Percentiles rank a stretch among this genome's conserved stretches.
These are phyloP conservation scores for Kondoa malvinella DNA, from an alignment of 768 basidiomycete genomes.

Conservation along the genomic window DNA sequence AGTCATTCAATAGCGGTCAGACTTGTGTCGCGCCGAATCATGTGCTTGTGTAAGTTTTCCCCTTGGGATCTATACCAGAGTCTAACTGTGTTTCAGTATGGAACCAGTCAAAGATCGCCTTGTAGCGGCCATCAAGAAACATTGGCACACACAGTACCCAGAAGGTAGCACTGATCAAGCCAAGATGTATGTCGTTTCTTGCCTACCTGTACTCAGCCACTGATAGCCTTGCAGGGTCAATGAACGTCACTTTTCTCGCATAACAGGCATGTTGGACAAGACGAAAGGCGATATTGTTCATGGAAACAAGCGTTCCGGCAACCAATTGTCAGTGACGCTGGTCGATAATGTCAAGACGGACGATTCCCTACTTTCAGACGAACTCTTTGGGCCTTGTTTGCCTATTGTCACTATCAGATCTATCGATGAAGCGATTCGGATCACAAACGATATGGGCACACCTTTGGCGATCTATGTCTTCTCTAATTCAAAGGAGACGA, in stretches of 20 bases:
- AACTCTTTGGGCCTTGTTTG: slow-evolving; percentile 67
- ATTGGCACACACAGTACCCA: not conserved
- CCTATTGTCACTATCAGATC: slow-evolving; percentile 53
- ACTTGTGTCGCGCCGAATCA: slow-evolving; percentile 11
- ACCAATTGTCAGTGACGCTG: slow-evolving; percentile 58
- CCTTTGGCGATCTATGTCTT: slow-evolving; percentile 67
- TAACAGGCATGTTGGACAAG: slow-evolving; percentile 41
- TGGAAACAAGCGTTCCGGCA: slow-evolving; percentile 43
- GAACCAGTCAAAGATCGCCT: not conserved
- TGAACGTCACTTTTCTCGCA: slow-evolving; percentile 40
- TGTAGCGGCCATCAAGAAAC: not conserved
- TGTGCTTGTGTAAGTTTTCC: not conserved
- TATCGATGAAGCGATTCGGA: slow-evolving; percentile 50
- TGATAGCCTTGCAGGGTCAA: slow-evolving; percentile 39
- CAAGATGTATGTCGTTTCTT: not conserved
- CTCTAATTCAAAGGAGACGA: slow-evolving; percentile 43
- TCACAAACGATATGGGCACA: slow-evolving; percentile 37
- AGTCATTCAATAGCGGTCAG: slow-evolving; percentile 48
- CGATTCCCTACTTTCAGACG: slow-evolving; percentile 59
- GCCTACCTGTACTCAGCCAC: not conserved
- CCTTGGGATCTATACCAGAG: not conserved
- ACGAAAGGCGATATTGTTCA: slow-evolving; percentile 50
- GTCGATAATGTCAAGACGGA: slow-evolving; percentile 45
- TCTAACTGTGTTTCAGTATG: not conserved
- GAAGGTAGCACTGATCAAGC: not conserved